These are phyloP conservation scores for Sugiyamaella neomexicana DNA, from an alignment of 1,139 yeast genomes.

Conservation along the genomic window DNA sequence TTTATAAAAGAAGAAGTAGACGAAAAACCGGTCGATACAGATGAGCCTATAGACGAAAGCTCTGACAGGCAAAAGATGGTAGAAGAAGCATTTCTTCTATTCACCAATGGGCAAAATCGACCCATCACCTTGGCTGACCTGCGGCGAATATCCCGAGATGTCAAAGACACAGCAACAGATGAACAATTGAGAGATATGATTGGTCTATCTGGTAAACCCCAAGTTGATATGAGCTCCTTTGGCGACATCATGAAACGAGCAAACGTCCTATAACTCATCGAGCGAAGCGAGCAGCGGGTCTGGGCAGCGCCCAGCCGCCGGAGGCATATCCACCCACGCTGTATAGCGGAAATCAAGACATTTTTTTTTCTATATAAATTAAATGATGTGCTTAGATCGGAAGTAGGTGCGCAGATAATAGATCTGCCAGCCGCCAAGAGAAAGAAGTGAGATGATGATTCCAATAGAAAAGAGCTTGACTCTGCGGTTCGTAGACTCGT, in stretches of 20 bases:
- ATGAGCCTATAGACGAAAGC: background rate
- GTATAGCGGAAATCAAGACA: background rate
- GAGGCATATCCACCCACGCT: too few species aligned
- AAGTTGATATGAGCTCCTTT: slow-evolving; percentile 29
- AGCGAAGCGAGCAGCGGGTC: background rate
- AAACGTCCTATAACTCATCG: slow-evolving; percentile 18
- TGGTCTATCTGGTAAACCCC: slow-evolving; percentile 28
- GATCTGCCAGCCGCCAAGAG: slow-evolving; percentile 89
- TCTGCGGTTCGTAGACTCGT: slow-evolving; percentile 81
- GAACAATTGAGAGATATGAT: slow-evolving; percentile 40
- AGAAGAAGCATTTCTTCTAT: slow-evolving; percentile 32
- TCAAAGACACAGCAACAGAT: slow-evolving; percentile 36
- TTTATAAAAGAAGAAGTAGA: slow-evolving; percentile 17
- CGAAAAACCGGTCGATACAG: background rate
- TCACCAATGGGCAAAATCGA: slow-evolving; percentile 28
- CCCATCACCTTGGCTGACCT: slow-evolving; percentile 34
- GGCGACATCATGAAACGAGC: slow-evolving; percentile 28
- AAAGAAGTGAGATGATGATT: slow-evolving; percentile 65
- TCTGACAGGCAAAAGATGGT: slow-evolving; percentile 1
- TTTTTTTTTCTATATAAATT: slow-evolving; percentile 28
- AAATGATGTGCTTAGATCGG: slow-evolving; percentile 90
- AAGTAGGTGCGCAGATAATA: slow-evolving; percentile 88
- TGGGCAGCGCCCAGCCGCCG: slow-evolving; percentile 8
- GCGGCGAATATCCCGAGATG: slow-evolving; percentile 30
- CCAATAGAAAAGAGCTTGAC: slow-evolving; percentile 81